phyloP scores from a whole-genome alignment of 106 monocot species.

The Dioscorea dumetorum region DNA sequence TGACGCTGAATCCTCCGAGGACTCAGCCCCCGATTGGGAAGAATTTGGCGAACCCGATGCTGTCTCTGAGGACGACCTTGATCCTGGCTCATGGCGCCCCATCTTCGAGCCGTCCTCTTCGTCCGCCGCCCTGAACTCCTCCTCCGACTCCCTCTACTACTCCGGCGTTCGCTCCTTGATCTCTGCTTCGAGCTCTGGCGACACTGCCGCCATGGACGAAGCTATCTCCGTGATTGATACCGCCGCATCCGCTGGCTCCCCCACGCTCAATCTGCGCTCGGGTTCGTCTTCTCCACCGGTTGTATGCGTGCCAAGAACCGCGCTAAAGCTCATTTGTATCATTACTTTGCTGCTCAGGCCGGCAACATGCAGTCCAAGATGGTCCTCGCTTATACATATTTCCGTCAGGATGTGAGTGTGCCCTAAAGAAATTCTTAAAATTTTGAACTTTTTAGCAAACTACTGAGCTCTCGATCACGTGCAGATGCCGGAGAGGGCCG shows the following conservation, averaged over 20 bases:
- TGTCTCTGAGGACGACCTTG: slow-evolving; percentile 37
- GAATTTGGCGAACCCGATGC: slow-evolving; percentile 49
- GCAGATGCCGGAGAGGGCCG: slow-evolving; percentile 85
- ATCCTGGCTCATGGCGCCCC: slow-evolving; percentile 74
- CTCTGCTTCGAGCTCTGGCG: slow-evolving; percentile 47
- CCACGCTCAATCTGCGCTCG: slow-evolving; percentile 72
- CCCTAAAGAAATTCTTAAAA: not conserved
- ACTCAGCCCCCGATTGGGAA: slow-evolving; percentile 58
- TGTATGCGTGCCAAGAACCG: slow-evolving; percentile 30
- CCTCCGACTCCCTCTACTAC: slow-evolving; percentile 31
- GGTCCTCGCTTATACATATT: slow-evolving; percentile 81
- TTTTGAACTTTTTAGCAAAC: not conserved
- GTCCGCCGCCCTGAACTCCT: not conserved
- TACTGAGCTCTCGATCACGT: not conserved
- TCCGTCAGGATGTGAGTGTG: slow-evolving; percentile 69
- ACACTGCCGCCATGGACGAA: slow-evolving; percentile 31
- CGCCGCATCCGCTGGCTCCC: slow-evolving; percentile 42
- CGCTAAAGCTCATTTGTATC: slow-evolving; percentile 58
- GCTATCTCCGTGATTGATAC: slow-evolving; percentile 54
- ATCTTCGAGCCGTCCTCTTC: slow-evolving; percentile 41
- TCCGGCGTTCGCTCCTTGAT: slow-evolving; percentile 56
- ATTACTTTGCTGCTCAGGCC: slow-evolving; percentile 61
- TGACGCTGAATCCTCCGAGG: slow-evolving; percentile 15
- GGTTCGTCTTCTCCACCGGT: slow-evolving; percentile 54
- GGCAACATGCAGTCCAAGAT: slow-evolving; percentile 94